These are phyloP conservation scores for Plectranthus barbatus DNA, from an alignment of 257 asterid species.

Conservation along the genomic window DNA sequence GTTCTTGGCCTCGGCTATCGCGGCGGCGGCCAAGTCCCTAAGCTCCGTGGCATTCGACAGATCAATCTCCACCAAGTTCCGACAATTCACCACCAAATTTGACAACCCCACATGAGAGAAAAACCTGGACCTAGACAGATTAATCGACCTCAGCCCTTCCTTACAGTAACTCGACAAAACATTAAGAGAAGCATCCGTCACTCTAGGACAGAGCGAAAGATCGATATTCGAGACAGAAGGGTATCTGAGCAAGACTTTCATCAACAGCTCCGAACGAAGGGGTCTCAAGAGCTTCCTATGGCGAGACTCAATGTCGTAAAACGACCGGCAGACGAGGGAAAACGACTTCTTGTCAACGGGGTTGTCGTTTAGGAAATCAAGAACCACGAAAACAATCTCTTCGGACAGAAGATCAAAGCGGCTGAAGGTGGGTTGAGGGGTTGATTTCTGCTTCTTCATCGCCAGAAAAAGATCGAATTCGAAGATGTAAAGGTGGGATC, in stretches of 20 bases:
- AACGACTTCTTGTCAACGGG: conserved; percentile 71
- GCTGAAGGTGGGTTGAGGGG: conserved; percentile 23
- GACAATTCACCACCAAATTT: conserved; percentile 46
- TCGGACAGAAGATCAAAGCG: conserved; percentile 66
- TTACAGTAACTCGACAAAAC: conserved; percentile 33
- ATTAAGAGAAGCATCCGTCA: conserved; percentile 42
- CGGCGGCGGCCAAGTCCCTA: conserved; percentile 57
- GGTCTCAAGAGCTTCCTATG: conserved; percentile 64
- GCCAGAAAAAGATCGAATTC: conserved; percentile 8
- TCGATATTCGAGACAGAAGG: conserved; percentile 46
- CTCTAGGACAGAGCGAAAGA: conserved; percentile 67
- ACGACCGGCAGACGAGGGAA: conserved; percentile 68
- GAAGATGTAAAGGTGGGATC: conserved; percentile 15
- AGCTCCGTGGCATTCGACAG: conserved; percentile 69
- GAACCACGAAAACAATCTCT: conserved; percentile 56
- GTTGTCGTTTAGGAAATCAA: conserved; percentile 57
- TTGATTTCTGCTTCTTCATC: conserved; percentile 57
- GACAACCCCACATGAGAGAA: conserved; percentile 58
- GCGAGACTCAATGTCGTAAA: conserved; percentile 52
- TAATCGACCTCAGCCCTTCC: conserved; percentile 48
- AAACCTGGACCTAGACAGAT: conserved; percentile 63
- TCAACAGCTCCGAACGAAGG: conserved; percentile 47
- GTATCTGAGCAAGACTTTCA: conserved; percentile 40
- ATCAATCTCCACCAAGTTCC: conserved; percentile 73
- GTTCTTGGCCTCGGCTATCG: conserved; percentile 77